These are phyloP conservation scores for Medicago lupulina DNA, from an alignment of 306 rosid genomes.

Conservation along the genomic window DNA sequence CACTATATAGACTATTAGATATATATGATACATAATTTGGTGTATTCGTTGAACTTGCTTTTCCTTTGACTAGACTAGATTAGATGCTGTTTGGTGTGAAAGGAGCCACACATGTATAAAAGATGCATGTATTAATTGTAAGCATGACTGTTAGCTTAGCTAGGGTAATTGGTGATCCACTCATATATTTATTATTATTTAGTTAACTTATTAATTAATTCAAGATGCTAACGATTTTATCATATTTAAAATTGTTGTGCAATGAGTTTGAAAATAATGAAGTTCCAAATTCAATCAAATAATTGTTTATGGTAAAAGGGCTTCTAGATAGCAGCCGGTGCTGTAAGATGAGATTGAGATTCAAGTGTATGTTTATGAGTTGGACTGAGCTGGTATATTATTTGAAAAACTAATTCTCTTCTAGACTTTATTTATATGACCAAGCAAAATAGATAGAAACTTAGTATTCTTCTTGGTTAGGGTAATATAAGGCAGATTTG, in stretches of 20 bases:
- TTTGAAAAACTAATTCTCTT: conserved; percentile 36
- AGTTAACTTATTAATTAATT: conserved; percentile 1
- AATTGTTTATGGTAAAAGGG: conserved; percentile 4
- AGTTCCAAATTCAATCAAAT: neutral
- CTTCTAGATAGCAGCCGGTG: conserved; percentile 46
- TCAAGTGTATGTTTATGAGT: neutral
- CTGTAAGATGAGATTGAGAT: neutral
- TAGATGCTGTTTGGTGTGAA: conserved; percentile 32
- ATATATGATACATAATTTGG: neutral
- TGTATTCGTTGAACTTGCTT: neutral
- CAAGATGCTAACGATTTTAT: neutral
- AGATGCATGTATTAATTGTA: neutral
- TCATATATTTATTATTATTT: no score
- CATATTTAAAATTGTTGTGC: neutral
- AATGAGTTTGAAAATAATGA: neutral
- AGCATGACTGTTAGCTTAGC: conserved; percentile 1
- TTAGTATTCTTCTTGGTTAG: neutral
- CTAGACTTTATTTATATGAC: conserved; percentile 36
- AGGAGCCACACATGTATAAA: neutral
- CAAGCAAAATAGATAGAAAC: neutral
- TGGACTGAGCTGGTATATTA: conserved; percentile 33
- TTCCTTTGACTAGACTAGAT: conserved; percentile 11
- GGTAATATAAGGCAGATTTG: no score
- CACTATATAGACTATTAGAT: neutral
- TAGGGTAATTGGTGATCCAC: neutral